Conservation (phyloP, 2,329 filamentous ascomycete genomes). For the Macroventuria anomochaeta region DNA sequence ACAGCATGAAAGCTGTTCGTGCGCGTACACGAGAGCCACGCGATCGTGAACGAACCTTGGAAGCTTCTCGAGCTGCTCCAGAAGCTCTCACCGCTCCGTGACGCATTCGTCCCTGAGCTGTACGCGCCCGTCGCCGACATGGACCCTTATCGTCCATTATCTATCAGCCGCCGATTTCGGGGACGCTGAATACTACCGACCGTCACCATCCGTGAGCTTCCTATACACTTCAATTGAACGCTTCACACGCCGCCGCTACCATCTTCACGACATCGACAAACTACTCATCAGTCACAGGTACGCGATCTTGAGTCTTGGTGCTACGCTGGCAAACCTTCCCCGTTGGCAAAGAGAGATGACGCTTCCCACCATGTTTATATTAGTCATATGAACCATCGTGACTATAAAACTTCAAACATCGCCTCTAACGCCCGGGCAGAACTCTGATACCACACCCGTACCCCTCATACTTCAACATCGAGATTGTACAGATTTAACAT, state of each 20-base stretch:
- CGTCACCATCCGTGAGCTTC: constrained; percentile 17
- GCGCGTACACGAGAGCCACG: neutral
- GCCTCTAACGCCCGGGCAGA: constrained; percentile 13
- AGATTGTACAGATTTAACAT: constrained; percentile 43
- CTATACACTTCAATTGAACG: constrained; percentile 22
- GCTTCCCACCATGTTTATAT: constrained; percentile 14
- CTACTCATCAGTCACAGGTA: constrained; percentile 7
- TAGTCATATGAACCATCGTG: constrained; percentile 21
- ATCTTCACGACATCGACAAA: neutral
- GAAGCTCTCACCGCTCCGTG: constrained; percentile 11
- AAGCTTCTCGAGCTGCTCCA: neutral
- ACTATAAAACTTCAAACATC: constrained; percentile 32
- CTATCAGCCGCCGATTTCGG: constrained; percentile 43
- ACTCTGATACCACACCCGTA: constrained; percentile 11
- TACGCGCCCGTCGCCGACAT: constrained; percentile 9
- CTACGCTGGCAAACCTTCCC: constrained; percentile 16
- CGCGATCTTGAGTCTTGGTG: neutral
- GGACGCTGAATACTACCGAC: constrained; percentile 22
- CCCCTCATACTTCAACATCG: constrained; percentile 2
- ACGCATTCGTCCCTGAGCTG: neutral
- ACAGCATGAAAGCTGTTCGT: neutral
- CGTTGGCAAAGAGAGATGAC: constrained; percentile 18
- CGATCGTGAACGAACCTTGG: neutral
- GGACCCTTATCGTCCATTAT: constrained; percentile 39
- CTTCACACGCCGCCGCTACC: constrained; percentile 5